Evolutionary conservation across 208 protist genomes (phyloP), one percentile per base, ranked within the genome.

Genomic region (Leishmania turanica): DNA sequence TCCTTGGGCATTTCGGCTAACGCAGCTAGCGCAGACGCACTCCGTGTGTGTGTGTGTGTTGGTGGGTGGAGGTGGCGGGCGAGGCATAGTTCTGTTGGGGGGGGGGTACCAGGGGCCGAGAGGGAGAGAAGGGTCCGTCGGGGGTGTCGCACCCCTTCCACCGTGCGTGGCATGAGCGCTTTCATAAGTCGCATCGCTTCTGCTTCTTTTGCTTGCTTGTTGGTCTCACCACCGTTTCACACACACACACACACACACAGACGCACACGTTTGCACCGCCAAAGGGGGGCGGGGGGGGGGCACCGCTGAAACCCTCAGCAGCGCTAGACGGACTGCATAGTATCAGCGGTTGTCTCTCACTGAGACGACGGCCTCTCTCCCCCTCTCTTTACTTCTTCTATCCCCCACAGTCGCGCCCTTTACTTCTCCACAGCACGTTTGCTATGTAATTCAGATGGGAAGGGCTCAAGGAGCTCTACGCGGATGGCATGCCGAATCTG

Each of bases 381-480:
- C 6, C 7, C 49, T 37, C 6, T 8, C 31, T 69, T 69, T 24
- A 27, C 15, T n/a, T 15, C 9, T 49, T 49, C 45, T 49, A 49
- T 49, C 45, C 9, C 27, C 27, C 6, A 58, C 53, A 27, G 13
- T 24, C 6, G 5, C 34, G 21, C n/a, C 19, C 75, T 47, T 42
- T 54, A 15, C 45, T 1, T 42, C 54, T 21, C 51, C 60, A 8
- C 47, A 31, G 51, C 47, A 45, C 54, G 7, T 9, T 21, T 11
- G 47, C 8, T 27, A 88, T 90, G 88, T 79, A 88, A 45, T 90
- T 90, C 40, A 87, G 75, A 21, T 60, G 81, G 1, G 84, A 89
- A 69, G 87, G 87, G 0, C 84, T 90, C 24, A 87, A 89, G 64
- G 87, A 89, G 77, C 79, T 92, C 45, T 89, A 85, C 60, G 51